A percentile compares a stretch with the other conserved stretches of the same genome.
These are phyloP conservation scores for Monosporascus sp. DNA, from an alignment of 2,329 filamentous ascomycete species.

Conservation along the genomic window DNA sequence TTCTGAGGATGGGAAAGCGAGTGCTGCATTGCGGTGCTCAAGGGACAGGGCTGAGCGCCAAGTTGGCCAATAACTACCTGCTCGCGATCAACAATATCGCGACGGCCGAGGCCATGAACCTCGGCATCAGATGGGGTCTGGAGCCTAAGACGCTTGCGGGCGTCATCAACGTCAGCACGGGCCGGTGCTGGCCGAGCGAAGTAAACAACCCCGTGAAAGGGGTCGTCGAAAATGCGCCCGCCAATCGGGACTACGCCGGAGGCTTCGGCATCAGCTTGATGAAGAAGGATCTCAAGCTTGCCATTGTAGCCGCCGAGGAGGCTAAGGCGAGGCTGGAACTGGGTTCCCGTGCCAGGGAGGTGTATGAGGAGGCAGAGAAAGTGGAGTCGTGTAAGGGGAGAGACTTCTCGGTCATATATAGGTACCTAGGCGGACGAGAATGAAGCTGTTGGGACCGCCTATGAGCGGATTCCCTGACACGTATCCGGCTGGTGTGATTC, in stretches of 20 bases:
- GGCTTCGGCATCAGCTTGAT: conserved; percentile 75
- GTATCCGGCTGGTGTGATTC: too few species aligned
- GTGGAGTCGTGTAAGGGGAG: conserved; percentile 59
- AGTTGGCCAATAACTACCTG: conserved; percentile 96
- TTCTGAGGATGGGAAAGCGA: conserved; percentile 79
- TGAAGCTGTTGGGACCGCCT: conserved; percentile 5
- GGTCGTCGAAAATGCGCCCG: conserved; percentile 71
- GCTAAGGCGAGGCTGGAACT: conserved; percentile 62
- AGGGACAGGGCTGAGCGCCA: conserved; percentile 81
- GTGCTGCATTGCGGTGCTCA: conserved; percentile 82
- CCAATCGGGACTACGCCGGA: conserved; percentile 68
- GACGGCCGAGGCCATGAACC: conserved; percentile 61
- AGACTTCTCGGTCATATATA: conserved; percentile 79
- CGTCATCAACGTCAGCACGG: conserved; percentile 90
- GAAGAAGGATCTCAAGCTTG: conserved; percentile 73
- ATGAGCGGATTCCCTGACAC: background rate
- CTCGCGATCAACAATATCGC: conserved; percentile 87
- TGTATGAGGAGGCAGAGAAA: conserved; percentile 64
- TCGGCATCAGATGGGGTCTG: conserved; percentile 57
- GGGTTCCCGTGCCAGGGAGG: conserved; percentile 54
- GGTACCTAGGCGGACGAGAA: conserved; percentile 58
- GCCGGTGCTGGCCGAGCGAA: conserved; percentile 93
- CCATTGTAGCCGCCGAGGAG: conserved; percentile 65
- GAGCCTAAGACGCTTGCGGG: conserved; percentile 64
- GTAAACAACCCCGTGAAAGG: conserved; percentile 92